phyloP scores from a whole-genome alignment of 805 yeast species.

The Spathaspora hagerdaliae region DNA sequence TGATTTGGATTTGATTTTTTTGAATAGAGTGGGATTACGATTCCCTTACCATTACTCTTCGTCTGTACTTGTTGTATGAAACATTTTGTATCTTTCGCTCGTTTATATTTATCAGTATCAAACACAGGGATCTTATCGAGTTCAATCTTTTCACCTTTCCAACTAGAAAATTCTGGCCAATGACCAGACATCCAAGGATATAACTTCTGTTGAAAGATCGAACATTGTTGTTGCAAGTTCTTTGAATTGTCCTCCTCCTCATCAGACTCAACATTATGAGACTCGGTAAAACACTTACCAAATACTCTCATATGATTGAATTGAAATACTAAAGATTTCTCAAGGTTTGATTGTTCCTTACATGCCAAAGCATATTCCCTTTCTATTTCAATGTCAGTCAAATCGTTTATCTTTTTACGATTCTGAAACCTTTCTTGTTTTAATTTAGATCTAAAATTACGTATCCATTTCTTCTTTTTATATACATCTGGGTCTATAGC shows the following conservation, averaged over 20 bases:
- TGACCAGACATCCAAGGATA: conserved; percentile 30
- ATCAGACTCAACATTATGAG: conserved; percentile 4
- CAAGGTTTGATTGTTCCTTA: conserved; percentile 11
- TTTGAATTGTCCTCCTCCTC: conserved; percentile 9
- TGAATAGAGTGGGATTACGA: conserved; percentile 27
- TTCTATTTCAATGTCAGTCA: neutral
- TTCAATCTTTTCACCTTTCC: conserved; percentile 10
- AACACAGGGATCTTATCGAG: conserved; percentile 10
- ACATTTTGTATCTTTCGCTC: conserved; percentile 6
- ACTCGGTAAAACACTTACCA: conserved; percentile 19
- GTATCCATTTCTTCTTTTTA: conserved; percentile 23
- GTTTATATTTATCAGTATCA: conserved; percentile 1
- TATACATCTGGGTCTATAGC: conserved; percentile 17
- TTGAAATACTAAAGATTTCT: conserved; percentile 13
- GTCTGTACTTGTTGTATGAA: conserved; percentile 10
- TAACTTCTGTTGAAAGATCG: conserved; percentile 10
- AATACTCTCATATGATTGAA: conserved; percentile 20
- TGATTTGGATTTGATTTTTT: conserved; percentile 8
- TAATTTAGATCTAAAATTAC: conserved; percentile 1
- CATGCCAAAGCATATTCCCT: neutral
- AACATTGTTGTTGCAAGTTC: neutral
- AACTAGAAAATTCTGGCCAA: conserved; percentile 17
- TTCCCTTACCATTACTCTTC: conserved; percentile 23
- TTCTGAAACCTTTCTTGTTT: neutral
- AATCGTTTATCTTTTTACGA: neutral